Percentiles rank a stretch among this genome's conserved stretches.
These are phyloP conservation scores for Xanthoceras sorbifolium DNA, from an alignment of 345 rosid species.

Conservation along the genomic window DNA sequence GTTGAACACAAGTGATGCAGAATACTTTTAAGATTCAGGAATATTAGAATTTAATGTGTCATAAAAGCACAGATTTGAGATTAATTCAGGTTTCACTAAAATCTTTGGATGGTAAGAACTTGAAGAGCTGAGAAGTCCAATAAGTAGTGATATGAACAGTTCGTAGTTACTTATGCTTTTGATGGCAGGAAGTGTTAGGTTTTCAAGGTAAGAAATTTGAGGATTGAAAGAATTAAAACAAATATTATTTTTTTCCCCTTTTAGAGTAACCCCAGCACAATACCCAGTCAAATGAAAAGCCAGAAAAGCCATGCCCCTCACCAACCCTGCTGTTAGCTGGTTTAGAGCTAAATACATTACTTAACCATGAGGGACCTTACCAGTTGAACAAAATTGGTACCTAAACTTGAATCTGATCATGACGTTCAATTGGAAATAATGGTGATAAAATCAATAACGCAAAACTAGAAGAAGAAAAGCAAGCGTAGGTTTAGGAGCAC, in stretches of 20 bases:
- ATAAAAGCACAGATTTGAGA: background rate
- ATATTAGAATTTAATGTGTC: background rate
- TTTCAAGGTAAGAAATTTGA: background rate
- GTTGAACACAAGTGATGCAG: constrained; percentile 2
- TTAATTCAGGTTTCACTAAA: background rate
- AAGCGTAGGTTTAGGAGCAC: background rate
- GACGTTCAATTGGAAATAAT: background rate
- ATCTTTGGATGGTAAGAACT: background rate
- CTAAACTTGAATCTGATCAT: background rate
- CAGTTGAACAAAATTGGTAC: too few species aligned
- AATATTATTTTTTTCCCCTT: background rate
- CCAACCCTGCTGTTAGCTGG: background rate
- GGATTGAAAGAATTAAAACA: background rate
- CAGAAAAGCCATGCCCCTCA: background rate
- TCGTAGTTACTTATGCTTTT: background rate
- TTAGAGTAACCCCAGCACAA: too few species aligned
- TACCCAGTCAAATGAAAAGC: background rate
- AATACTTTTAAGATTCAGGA: background rate
- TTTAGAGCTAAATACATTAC: background rate
- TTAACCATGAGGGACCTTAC: background rate
- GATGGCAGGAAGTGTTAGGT: background rate
- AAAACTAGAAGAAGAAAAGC: background rate
- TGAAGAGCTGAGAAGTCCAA: too few species aligned
- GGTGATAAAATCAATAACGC: background rate
- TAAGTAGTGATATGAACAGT: too few species aligned